A percentile compares a stretch with the other conserved stretches of the same genome.
These are phyloP conservation scores for Kentomonas sorsogonicus DNA, from an alignment of 208 protist species.

Conservation along the genomic window DNA sequence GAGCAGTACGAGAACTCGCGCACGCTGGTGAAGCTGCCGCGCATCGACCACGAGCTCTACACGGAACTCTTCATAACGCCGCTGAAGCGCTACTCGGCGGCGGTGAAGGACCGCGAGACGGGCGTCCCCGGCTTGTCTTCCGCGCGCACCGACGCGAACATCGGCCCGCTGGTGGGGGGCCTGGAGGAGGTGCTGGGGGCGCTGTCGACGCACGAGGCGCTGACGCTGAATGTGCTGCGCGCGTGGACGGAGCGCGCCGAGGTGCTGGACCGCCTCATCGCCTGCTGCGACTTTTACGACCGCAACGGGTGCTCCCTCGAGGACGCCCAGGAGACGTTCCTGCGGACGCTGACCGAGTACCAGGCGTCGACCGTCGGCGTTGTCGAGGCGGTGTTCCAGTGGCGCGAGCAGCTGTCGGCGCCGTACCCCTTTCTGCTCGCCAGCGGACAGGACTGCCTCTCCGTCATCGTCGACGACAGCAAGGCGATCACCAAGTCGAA, in stretches of 20 bases:
- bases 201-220: constrained; percentile 27
- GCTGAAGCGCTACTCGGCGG: constrained; percentile 14
- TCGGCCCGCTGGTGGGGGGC: constrained; percentile 19
- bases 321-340: constrained; percentile 37
- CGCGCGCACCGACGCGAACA: neutral
- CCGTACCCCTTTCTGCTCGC: constrained; percentile 52
- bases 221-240: constrained; percentile 32
- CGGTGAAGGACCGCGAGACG: neutral
- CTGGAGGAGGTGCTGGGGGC: constrained; percentile 24
- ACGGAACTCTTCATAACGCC: constrained; percentile 21
- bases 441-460: constrained; percentile 45
- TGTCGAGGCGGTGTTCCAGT: constrained; percentile 56
- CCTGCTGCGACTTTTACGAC: constrained; percentile 38
- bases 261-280: constrained; percentile 29
- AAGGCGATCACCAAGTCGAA: constrained; percentile 23
- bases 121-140: neutral
- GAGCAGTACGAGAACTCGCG: constrained; percentile 23
- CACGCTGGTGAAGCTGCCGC: constrained; percentile 19
- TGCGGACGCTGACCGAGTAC: constrained; percentile 37
- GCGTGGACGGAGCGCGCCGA: constrained; percentile 32
- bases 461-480: constrained; percentile 47
- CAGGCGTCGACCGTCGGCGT: constrained; percentile 43
- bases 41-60: constrained; percentile 30
- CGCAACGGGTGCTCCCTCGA: constrained; percentile 18
- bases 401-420: constrained; percentile 49